phyloP scores from a whole-genome alignment of 495 filamentous ascomycete species.

The Penicillium steckii region DNA sequence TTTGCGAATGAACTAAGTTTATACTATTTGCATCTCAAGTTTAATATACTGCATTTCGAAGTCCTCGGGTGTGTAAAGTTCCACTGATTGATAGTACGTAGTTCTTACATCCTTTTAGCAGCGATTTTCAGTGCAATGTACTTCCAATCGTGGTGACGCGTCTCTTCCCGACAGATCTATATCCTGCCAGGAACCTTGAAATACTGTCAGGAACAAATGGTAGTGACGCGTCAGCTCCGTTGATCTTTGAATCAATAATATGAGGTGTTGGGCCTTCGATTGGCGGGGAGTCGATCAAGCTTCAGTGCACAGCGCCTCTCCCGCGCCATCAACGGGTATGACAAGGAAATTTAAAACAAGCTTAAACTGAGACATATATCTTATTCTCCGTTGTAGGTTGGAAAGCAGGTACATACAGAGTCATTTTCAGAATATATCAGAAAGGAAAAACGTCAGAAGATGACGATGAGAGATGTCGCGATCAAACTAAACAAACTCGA shows the following conservation, averaged over 20 bases:
- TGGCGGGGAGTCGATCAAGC: neutral
- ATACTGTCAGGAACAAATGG: neutral
- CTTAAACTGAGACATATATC: neutral
- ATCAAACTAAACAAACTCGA: neutral
- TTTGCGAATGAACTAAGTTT: too few species aligned
- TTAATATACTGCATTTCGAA: too few species aligned
- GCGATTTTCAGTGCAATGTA: neutral
- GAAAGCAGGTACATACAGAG: neutral
- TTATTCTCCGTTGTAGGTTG: too few species aligned
- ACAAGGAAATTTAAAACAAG: neutral
- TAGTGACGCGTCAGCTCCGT: neutral
- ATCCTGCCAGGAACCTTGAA: too few species aligned
- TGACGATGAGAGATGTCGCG: neutral
- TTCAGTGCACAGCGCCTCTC: neutral
- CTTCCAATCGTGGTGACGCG: neutral
- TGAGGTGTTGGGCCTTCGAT: neutral
- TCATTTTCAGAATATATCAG: neutral
- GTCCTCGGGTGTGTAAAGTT: too few species aligned
- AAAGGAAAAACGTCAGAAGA: neutral
- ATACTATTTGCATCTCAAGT: too few species aligned
- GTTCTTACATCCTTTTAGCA: neutral
- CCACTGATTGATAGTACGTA: neutral
- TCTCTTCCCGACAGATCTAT: neutral
- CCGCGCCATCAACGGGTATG: neutral
- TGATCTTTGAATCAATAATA: neutral